A percentile compares a stretch with the other conserved stretches of the same genome.
Conservation (phyloP, 768 basidiomycete species). For the Russula sp. region DNA sequence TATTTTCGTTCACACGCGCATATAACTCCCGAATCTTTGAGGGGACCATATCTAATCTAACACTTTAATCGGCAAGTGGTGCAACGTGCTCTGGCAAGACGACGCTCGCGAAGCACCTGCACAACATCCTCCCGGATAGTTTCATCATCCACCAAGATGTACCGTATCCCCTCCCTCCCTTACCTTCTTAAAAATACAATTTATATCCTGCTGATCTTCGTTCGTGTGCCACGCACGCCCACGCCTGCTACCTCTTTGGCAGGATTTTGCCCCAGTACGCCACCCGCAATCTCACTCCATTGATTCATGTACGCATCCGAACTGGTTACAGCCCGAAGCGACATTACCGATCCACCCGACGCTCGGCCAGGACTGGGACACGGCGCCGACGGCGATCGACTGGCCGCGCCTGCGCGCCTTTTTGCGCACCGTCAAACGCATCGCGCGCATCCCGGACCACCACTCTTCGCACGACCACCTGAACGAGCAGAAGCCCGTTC, state of each 20-base stretch:
- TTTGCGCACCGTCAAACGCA: constrained; percentile 53
- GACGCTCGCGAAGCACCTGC: constrained; percentile 86
- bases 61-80: constrained; percentile 44
- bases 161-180: too few relatives aligned
- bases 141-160: constrained; percentile 92
- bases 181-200: not conserved
- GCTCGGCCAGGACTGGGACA: constrained; percentile 92
- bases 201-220: not conserved
- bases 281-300: too few relatives aligned
- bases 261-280: constrained; percentile 91
- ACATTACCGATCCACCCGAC: constrained; percentile 73
- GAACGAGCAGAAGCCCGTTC: constrained; percentile 76
- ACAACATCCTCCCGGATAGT: constrained; percentile 62
- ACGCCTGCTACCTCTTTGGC: too few relatives aligned
- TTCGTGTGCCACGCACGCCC: too few relatives aligned
- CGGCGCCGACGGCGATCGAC: constrained; percentile 73
- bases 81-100: constrained; percentile 96
- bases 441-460: constrained; percentile 59
- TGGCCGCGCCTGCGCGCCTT: constrained; percentile 72
- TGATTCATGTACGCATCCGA: too few relatives aligned
- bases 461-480: constrained; percentile 87
- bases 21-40: not conserved
- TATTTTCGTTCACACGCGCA: not conserved
- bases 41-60: not conserved
- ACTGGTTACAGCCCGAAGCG: constrained; percentile 70